Evolutionary conservation across 345 rosid genomes (phyloP).

Genomic region (Syzygium oleosum): DNA sequence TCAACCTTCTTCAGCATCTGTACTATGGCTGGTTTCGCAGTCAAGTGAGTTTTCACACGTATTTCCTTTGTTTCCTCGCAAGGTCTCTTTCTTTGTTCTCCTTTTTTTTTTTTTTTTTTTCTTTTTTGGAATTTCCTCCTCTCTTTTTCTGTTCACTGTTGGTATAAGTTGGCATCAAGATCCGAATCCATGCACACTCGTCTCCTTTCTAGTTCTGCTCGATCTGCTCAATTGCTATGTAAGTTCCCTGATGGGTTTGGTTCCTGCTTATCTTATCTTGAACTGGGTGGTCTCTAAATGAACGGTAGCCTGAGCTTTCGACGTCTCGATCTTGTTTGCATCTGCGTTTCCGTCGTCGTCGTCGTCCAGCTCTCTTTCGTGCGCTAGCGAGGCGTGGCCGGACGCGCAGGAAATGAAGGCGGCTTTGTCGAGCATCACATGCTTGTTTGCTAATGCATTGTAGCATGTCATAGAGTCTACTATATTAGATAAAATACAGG

Average conservation of each 20-base stretch:
- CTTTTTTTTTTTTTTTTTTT: too few species aligned
- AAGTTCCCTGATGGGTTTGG: background rate
- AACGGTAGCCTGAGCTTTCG: background rate
- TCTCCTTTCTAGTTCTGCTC: background rate
- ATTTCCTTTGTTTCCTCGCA: background rate
- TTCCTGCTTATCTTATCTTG: background rate
- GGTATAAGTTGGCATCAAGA: background rate
- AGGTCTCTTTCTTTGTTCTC: accelerated
- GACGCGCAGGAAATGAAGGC: background rate
- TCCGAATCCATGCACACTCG: background rate
- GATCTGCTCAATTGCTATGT: background rate
- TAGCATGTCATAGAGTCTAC: background rate
- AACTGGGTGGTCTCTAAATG: background rate
- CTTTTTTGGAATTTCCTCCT: background rate
- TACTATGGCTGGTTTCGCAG: too few species aligned
- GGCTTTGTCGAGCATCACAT: background rate
- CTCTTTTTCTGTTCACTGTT: background rate
- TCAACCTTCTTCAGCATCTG: background rate
- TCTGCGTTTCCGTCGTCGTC: background rate
- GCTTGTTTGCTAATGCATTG: background rate
- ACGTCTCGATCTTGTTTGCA: background rate
- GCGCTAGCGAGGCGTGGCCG: background rate
- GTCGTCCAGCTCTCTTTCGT: background rate
- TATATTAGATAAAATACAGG: background rate
- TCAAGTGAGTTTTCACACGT: background rate